Conservation (phyloP, 1,284 basidiomycete genomes). For the Fistulinella cinereoalba region DNA sequence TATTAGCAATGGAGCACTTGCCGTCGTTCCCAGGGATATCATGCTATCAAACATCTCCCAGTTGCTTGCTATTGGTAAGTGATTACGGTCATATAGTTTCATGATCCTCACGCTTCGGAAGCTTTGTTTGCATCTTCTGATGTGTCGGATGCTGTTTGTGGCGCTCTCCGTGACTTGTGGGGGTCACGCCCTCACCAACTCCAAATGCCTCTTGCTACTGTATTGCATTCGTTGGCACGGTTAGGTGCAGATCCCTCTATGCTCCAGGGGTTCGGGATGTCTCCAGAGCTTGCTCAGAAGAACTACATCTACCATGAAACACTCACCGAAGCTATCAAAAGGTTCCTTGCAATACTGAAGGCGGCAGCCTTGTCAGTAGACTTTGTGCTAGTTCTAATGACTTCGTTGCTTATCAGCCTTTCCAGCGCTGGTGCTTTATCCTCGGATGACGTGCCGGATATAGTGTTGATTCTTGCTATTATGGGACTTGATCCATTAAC, state of each 20-base stretch:
- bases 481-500: constrained; percentile 55
- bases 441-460: constrained; percentile 44
- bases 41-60: constrained; percentile 35
- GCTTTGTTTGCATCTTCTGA: constrained; percentile 21
- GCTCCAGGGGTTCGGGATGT: constrained; percentile 18
- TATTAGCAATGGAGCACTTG: constrained; percentile 42
- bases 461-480: constrained; percentile 50
- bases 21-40: constrained; percentile 26
- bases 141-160: constrained; percentile 20
- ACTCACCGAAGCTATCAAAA: constrained; percentile 36
- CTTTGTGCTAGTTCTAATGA: not conserved
- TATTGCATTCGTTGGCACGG: constrained; percentile 17
- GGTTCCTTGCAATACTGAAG: constrained; percentile 45
- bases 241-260: constrained; percentile 25
- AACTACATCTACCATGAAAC: constrained; percentile 10
- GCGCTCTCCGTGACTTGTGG: constrained; percentile 28
- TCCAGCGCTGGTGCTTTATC: constrained; percentile 37
- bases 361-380: constrained; percentile 45
- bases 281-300: constrained; percentile 2
- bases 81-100: not conserved
- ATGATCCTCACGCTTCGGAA: constrained; percentile 7
- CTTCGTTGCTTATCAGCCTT: constrained; percentile 6
- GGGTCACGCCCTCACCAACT: constrained; percentile 2
- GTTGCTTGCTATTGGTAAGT: constrained; percentile 43
- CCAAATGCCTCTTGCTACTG: constrained; percentile 17